Percentiles rank a stretch among this genome's conserved stretches.
Evolutionary conservation across 495 filamentous ascomycete species (phyloP).

Genomic region (Daldinia childiae): DNA sequence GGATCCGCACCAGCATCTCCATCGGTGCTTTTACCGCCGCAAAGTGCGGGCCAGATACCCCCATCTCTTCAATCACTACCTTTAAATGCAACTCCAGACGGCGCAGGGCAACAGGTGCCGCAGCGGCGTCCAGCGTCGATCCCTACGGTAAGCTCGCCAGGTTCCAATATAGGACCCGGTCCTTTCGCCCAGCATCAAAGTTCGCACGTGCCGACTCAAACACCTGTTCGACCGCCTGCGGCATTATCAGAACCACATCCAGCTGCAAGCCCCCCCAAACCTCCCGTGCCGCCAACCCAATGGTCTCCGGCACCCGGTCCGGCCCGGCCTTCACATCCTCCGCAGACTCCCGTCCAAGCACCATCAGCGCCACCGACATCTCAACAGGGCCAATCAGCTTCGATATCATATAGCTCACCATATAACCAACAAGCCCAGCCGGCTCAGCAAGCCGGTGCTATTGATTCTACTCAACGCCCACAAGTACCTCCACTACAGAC

Average conservation of each 20-base stretch:
- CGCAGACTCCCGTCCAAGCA: constrained; percentile 37
- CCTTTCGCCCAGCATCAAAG: constrained; percentile 34
- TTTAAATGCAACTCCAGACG: constrained; percentile 44
- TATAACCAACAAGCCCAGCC: constrained; percentile 52
- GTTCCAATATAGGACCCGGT: constrained; percentile 29
- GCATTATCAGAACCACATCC: constrained; percentile 40
- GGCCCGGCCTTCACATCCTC: constrained; percentile 40
- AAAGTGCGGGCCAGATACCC: constrained; percentile 49
- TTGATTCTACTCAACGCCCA: constrained; percentile 32
- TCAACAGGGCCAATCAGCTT: constrained; percentile 44
- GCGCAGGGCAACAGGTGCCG: constrained; percentile 39
- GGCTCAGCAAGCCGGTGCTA: constrained; percentile 43
- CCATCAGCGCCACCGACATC: constrained; percentile 44
- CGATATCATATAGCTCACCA: constrained; percentile 51
- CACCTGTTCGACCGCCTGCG: constrained; percentile 43
- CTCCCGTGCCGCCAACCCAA: constrained; percentile 37
- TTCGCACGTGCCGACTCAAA: constrained; percentile 34
- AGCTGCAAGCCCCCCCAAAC: constrained; percentile 27
- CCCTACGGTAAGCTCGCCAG: constrained; percentile 35
- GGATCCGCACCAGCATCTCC: constrained; percentile 35
- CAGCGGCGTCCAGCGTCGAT: constrained; percentile 40
- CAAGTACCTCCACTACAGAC: constrained; percentile 40
- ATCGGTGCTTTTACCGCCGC: constrained; percentile 51
- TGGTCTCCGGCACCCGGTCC: constrained; percentile 32
- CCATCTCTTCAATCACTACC: constrained; percentile 49